phyloP scores from a whole-genome alignment of 176 grass and related monocot genomes.

The Eleusine coracana region DNA sequence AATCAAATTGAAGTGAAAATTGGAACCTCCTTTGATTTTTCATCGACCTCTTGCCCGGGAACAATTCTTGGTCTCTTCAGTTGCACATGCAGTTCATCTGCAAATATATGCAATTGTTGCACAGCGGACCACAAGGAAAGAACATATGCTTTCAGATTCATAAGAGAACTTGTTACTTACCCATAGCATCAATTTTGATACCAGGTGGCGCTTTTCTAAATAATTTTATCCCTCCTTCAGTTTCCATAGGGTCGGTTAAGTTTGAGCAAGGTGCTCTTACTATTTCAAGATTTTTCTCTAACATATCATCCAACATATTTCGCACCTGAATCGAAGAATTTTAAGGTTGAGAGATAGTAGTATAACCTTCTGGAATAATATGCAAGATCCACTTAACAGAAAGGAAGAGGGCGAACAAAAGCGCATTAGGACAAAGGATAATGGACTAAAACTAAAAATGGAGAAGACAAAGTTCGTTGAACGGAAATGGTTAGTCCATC shows the following conservation, averaged over 20 bases:
- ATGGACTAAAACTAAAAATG: neutral
- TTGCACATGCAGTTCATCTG: slow-evolving; percentile 65
- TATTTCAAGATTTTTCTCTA: slow-evolving; percentile 78
- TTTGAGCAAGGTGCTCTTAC: slow-evolving; percentile 47
- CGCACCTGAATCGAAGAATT: slow-evolving; percentile 58
- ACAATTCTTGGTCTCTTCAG: slow-evolving; percentile 80
- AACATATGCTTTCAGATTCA: slow-evolving; percentile 1
- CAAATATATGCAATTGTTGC: slow-evolving; percentile 42
- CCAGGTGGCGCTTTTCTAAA: slow-evolving; percentile 83
- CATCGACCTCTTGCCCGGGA: slow-evolving; percentile 57
- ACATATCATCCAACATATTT: slow-evolving; percentile 80
- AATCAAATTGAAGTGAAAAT: neutral
- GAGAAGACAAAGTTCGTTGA: neutral
- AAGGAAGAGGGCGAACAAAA: neutral
- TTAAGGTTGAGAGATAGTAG: slow-evolving; percentile 30
- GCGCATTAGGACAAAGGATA: neutral
- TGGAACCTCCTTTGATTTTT: slow-evolving; percentile 94
- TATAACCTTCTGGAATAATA: neutral
- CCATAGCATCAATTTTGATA: slow-evolving; percentile 60
- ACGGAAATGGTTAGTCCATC: neutral
- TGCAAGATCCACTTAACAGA: neutral
- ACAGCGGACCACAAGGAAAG: slow-evolving; percentile 23
- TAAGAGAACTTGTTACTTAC: slow-evolving; percentile 42
- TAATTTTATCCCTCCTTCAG: slow-evolving; percentile 67
- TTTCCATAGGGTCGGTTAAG: slow-evolving; percentile 44